phyloP scores from a whole-genome alignment of 2,329 filamentous ascomycete genomes.

The Paecilomyces niveus region DNA sequence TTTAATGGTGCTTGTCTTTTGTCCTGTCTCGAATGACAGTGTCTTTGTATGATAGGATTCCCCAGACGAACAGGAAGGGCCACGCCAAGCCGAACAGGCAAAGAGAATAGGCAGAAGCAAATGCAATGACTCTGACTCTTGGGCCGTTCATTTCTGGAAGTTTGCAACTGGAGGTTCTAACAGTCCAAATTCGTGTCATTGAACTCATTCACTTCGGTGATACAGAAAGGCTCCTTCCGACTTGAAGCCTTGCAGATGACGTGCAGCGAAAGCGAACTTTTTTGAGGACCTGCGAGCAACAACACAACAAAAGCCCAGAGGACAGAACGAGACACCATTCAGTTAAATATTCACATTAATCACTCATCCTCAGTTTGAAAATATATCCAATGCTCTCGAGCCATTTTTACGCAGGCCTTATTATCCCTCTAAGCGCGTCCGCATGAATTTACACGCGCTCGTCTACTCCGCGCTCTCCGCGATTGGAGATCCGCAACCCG shows the following conservation, averaged over 20 bases:
- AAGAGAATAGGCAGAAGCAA: background rate
- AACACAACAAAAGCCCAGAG: background rate
- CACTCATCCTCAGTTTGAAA: background rate
- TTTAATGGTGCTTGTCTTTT: background rate
- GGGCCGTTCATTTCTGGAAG: too few relatives aligned
- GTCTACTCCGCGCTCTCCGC: slow-evolving; percentile 18
- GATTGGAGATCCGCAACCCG: slow-evolving; percentile 18
- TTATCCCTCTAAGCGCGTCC: background rate
- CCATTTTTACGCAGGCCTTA: background rate
- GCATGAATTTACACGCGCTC: slow-evolving; percentile 17
- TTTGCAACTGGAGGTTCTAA: background rate
- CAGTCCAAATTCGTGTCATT: background rate
- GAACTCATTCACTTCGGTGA: background rate
- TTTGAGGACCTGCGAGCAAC: background rate
- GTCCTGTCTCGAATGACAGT: background rate
- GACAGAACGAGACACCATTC: background rate
- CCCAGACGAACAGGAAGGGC: background rate
- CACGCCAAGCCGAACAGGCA: background rate
- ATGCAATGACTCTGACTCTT: background rate
- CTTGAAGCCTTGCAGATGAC: background rate
- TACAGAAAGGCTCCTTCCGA: background rate
- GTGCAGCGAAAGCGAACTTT: background rate
- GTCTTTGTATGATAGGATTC: background rate
- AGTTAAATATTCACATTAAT: background rate
- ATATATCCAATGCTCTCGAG: background rate